Percentiles rank a stretch among this genome's conserved stretches.
Evolutionary conservation across 2,329 filamentous ascomycete genomes (phyloP).

Genomic region (Aspergillus tubingensis): DNA sequence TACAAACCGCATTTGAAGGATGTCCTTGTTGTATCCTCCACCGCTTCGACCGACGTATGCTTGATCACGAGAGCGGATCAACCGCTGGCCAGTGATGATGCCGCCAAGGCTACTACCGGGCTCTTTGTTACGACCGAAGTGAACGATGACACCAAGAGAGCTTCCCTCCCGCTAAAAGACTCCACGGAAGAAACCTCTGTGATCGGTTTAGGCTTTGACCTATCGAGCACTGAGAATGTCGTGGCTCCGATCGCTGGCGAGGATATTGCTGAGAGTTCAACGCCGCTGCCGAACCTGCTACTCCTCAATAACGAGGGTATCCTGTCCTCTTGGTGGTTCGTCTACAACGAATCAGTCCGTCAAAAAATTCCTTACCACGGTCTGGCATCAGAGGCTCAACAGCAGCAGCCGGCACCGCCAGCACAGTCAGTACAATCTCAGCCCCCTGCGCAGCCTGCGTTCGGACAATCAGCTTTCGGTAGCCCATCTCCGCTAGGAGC

Average conservation of each 20-base stretch:
- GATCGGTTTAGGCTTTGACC: conserved; percentile 77
- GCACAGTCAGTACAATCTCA: conserved; percentile 17
- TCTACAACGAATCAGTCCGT: conserved; percentile 84
- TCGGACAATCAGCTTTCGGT: conserved; percentile 32
- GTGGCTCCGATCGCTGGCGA: conserved; percentile 74
- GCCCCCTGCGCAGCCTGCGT: conserved; percentile 25
- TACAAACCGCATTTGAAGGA: conserved; percentile 82
- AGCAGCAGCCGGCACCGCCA: conserved; percentile 16
- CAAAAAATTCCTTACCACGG: conserved; percentile 72
- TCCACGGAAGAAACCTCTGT: conserved; percentile 69
- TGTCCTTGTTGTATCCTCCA: conserved; percentile 78
- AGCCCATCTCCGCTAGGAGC: conserved; percentile 31
- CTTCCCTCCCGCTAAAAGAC: conserved; percentile 71
- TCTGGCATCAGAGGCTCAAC: conserved; percentile 50
- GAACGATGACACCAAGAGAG: conserved; percentile 74
- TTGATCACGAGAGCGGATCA: conserved; percentile 73
- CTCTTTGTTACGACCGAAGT: conserved; percentile 63
- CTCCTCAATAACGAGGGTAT: conserved; percentile 87
- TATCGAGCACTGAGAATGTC: conserved; percentile 80
- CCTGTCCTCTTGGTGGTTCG: conserved; percentile 83
- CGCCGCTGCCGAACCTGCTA: conserved; percentile 80
- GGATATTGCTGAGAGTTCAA: conserved; percentile 75
- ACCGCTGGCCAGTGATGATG: conserved; percentile 63
- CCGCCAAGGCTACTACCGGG: conserved; percentile 61
- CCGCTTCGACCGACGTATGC: conserved; percentile 75